phyloP scores from a whole-genome alignment of 2,329 filamentous ascomycete species.

The Cadophora gregata region DNA sequence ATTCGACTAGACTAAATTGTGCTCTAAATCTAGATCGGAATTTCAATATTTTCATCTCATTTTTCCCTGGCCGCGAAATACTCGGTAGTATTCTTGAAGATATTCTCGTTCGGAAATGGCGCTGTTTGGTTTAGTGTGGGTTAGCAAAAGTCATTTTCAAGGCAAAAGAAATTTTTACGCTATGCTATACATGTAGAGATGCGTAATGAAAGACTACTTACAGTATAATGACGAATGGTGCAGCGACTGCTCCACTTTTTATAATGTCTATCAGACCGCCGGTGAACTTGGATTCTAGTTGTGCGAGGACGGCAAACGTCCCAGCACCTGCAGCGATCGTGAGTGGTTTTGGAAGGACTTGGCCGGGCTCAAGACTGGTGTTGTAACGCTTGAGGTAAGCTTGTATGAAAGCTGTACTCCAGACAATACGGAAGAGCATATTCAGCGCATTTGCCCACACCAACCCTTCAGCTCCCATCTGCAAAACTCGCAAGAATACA shows the following conservation, averaged over 20 bases:
- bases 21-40: slow-evolving; percentile 3
- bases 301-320: slow-evolving; percentile 51
- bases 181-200: background rate
- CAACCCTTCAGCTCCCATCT: slow-evolving; percentile 77
- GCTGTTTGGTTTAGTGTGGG: slow-evolving; percentile 45
- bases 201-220: slow-evolving; percentile 52
- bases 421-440: slow-evolving; percentile 83
- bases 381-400: slow-evolving; percentile 62
- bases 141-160: slow-evolving; percentile 15
- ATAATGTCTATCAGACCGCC: slow-evolving; percentile 45
- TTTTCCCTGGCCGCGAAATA: slow-evolving; percentile 46
- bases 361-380: slow-evolving; percentile 48
- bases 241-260: slow-evolving; percentile 56
- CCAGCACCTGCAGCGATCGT: slow-evolving; percentile 53
- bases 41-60: background rate
- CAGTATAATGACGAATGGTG: slow-evolving; percentile 62
- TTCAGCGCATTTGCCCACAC: slow-evolving; percentile 90
- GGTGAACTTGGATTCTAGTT: slow-evolving; percentile 36
- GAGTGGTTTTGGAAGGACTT: slow-evolving; percentile 52
- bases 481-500: slow-evolving; percentile 71
- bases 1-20: slow-evolving; percentile 65
- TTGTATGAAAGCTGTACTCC: slow-evolving; percentile 77
- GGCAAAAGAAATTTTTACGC: slow-evolving; percentile 1
- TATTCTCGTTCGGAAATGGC: slow-evolving; percentile 60
- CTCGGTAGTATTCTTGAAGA: slow-evolving; percentile 56